Conservation (phyloP, 176 grass and related monocot species). For the Eragrostis curvula region DNA sequence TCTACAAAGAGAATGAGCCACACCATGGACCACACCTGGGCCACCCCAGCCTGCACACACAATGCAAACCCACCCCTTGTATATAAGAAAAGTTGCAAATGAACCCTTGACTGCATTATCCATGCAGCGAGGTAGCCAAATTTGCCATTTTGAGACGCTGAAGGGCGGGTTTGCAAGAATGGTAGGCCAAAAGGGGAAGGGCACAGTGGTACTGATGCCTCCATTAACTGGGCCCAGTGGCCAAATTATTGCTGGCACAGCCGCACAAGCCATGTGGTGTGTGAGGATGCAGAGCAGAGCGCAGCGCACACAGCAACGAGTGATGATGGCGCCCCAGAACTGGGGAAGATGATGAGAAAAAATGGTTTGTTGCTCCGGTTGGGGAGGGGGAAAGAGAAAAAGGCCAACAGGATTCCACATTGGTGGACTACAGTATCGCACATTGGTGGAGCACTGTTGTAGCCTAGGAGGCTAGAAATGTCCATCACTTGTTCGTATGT, state of each 20-base stretch:
- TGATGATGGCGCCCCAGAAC: slow-evolving; percentile 35
- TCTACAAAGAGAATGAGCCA: slow-evolving; percentile 45
- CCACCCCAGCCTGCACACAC: not conserved
- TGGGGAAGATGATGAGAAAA: not conserved
- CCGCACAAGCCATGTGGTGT: slow-evolving; percentile 32
- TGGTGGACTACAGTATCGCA: not conserved
- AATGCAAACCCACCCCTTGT: not conserved
- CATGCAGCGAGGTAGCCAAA: not conserved
- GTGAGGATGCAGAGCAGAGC: slow-evolving; percentile 4
- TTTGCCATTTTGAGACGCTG: not conserved
- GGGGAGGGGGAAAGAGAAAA: not conserved
- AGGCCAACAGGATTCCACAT: slow-evolving; percentile 28
- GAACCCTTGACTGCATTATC: not conserved
- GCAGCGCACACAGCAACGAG: not conserved
- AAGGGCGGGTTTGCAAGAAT: slow-evolving; percentile 17
- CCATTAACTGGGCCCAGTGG: slow-evolving; percentile 42
- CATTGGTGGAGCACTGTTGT: not conserved
- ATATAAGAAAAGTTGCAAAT: not conserved
- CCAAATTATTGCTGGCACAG: slow-evolving; percentile 46
- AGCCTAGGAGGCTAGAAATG: not conserved
- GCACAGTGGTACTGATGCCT: slow-evolving; percentile 18
- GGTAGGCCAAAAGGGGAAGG: not conserved
- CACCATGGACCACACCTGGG: slow-evolving; percentile 41
- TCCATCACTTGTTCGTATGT: not conserved
- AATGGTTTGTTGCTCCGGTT: not conserved